Conservation (phyloP, 225 moss, liverwort and hornwort genomes). For the Marchantia polymorpha region DNA sequence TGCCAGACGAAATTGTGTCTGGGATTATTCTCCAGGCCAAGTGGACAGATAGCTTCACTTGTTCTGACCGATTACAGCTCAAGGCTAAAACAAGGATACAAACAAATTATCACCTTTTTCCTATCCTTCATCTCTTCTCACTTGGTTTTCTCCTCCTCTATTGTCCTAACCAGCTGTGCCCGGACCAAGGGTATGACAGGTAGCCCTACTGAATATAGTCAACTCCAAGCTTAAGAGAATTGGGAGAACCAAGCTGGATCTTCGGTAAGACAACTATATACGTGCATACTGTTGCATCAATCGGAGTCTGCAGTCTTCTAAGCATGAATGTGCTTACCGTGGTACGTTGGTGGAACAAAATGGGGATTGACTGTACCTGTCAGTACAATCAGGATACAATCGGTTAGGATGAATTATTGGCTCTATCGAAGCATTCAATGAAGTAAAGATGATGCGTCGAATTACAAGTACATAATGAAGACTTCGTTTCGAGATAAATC, state of each 20-base stretch:
- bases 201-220: too few relatives aligned
- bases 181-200: too few relatives aligned
- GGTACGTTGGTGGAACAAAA: too few relatives aligned
- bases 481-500: neutral
- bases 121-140: too few relatives aligned
- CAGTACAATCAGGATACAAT: neutral
- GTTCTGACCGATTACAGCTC: too few relatives aligned
- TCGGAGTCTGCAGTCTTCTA: neutral
- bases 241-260: neutral
- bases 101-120: too few relatives aligned
- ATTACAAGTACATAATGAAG: neutral
- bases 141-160: too few relatives aligned
- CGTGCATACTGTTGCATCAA: neutral
- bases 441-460: neutral
- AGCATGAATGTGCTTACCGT: neutral
- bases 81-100: too few relatives aligned
- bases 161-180: too few relatives aligned
- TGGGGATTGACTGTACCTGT: too few relatives aligned
- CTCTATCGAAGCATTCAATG: neutral
- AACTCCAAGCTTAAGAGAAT: neutral
- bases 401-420: neutral
- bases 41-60: neutral
- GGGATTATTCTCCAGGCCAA: neutral
- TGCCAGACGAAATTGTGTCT: neutral
- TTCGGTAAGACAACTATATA: neutral